Percentiles rank a stretch among this genome's conserved stretches.
phyloP scores from a whole-genome alignment of 2,329 filamentous ascomycete species.

The Helicocarpus griseus region DNA sequence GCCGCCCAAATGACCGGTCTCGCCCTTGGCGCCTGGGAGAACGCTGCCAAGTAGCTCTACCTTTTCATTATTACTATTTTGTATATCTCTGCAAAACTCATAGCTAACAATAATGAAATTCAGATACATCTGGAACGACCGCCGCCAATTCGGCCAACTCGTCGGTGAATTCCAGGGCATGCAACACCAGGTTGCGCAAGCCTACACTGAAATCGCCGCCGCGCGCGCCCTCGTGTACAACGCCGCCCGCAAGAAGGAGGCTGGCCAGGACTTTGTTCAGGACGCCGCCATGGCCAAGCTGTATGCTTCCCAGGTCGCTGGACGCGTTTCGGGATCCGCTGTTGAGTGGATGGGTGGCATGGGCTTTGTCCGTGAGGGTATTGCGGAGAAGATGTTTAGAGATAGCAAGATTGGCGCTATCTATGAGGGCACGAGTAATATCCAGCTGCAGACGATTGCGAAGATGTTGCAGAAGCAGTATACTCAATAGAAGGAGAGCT shows the following conservation, averaged over 20 bases:
- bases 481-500: constrained; percentile 41
- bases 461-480: constrained; percentile 62
- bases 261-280: constrained; percentile 85
- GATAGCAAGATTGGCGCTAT: constrained; percentile 99
- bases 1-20: constrained; percentile 98
- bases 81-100: neutral
- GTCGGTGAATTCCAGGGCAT: constrained; percentile 98
- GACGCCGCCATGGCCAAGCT: constrained; percentile 99
- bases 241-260: constrained; percentile 94
- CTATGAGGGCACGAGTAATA: constrained; percentile 72
- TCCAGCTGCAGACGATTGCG: constrained; percentile 61
- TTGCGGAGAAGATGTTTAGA: constrained; percentile 95
- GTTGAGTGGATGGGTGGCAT: constrained; percentile 99
- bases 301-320: constrained; percentile 85
- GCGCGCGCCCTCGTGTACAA: constrained; percentile 92
- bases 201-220: constrained; percentile 85
- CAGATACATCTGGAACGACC: constrained; percentile 94
- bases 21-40: constrained; percentile 88
- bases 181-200: constrained; percentile 97
- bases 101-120: constrained; percentile 10
- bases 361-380: constrained; percentile 93
- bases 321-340: constrained; percentile 71
- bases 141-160: constrained; percentile 87
- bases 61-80: constrained; percentile 1
- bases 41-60: constrained; percentile 61